These are phyloP conservation scores for Porcisia hertigi DNA, from an alignment of 208 protist genomes.

Conservation along the genomic window DNA sequence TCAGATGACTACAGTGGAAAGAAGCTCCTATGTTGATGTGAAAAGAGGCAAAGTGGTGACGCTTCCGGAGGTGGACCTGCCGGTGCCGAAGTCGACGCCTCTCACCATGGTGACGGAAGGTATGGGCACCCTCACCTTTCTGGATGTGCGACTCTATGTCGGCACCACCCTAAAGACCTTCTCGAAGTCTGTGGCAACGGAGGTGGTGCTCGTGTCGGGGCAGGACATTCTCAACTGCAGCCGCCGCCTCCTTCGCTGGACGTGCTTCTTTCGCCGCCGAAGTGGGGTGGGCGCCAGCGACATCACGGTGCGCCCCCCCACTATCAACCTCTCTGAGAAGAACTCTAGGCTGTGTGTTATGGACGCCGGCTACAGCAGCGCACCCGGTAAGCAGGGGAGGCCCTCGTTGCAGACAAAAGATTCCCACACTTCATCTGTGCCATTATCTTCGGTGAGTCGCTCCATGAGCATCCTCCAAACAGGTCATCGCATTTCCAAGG, in stretches of 20 bases:
- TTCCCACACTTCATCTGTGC: neutral
- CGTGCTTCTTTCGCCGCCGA: constrained; percentile 49
- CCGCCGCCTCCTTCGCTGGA: constrained; percentile 53
- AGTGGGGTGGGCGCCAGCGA: constrained; percentile 8
- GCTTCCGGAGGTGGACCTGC: constrained; percentile 38
- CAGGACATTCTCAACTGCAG: constrained; percentile 42
- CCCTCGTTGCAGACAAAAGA: constrained; percentile 2
- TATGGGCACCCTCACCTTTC: constrained; percentile 43
- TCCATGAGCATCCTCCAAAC: constrained; percentile 18
- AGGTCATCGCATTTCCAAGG: constrained; percentile 13
- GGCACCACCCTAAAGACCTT: constrained; percentile 41
- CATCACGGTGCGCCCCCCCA: constrained; percentile 28
- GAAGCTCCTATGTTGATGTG: constrained; percentile 19
- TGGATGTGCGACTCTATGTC: constrained; percentile 50
- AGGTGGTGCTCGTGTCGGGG: constrained; percentile 61
- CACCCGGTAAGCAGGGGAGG: neutral
- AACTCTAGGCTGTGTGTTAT: constrained; percentile 30
- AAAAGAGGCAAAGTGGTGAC: constrained; percentile 38
- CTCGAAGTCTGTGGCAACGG: constrained; percentile 50
- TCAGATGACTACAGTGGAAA: constrained; percentile 21
- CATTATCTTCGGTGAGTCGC: constrained; percentile 11
- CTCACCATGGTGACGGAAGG: constrained; percentile 62
- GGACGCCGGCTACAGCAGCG: neutral
- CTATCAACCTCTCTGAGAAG: constrained; percentile 33
- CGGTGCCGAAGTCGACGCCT: constrained; percentile 42